phyloP scores from a whole-genome alignment of 169 alveolate genomes.

The Perkinsus olseni region DNA sequence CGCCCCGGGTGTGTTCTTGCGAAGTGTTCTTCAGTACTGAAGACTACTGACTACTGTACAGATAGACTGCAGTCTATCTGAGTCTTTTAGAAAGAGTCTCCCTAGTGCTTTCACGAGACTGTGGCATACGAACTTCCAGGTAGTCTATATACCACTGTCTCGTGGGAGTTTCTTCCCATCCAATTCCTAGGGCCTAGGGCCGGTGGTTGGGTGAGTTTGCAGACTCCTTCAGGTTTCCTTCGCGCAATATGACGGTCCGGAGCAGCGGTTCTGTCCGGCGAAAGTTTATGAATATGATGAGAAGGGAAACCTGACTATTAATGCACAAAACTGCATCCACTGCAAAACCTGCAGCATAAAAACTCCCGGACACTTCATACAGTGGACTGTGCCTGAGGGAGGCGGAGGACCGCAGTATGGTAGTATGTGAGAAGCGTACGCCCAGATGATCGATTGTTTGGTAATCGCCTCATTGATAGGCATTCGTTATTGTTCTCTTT shows the following conservation, averaged over 20 bases:
- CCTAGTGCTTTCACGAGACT: too few relatives aligned
- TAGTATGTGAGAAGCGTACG: conserved; percentile 29
- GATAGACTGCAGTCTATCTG: too few relatives aligned
- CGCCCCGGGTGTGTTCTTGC: too few relatives aligned
- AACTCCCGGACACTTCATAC: conserved; percentile 58
- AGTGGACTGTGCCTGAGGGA: conserved; percentile 81
- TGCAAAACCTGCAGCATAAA: conserved; percentile 64
- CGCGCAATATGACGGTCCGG: conserved; percentile 64
- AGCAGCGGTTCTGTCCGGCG: conserved; percentile 61
- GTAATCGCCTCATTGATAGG: not conserved
- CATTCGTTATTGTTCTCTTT: not conserved
- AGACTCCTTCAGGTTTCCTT: conserved; percentile 20
- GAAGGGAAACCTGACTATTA: conserved; percentile 54
- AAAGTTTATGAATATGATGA: conserved; percentile 66
- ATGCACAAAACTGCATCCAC: conserved; percentile 76
- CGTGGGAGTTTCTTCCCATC: too few relatives aligned
- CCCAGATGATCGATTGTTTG: not conserved
- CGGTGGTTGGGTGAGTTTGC: too few relatives aligned
- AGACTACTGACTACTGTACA: too few relatives aligned
- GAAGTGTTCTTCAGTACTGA: too few relatives aligned
- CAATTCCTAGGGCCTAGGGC: too few relatives aligned
- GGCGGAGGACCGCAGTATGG: conserved; percentile 79
- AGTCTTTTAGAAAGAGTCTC: too few relatives aligned
- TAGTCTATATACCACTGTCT: too few relatives aligned
- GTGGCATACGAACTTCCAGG: too few relatives aligned